Conservation (phyloP, 768 basidiomycete genomes). For the Sarcodon sp. region DNA sequence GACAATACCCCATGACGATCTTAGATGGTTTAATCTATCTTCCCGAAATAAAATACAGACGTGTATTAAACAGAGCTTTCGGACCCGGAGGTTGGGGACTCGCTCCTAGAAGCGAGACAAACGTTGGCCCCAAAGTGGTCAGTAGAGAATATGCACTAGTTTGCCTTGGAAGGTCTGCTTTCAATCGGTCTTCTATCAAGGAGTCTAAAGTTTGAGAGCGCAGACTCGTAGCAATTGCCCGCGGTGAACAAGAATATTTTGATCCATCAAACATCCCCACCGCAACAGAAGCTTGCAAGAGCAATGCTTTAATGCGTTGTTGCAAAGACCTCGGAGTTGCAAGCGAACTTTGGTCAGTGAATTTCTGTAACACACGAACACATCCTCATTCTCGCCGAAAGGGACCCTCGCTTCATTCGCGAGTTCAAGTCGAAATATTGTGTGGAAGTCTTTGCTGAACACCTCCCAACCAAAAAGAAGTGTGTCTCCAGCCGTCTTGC, state of each 20-base stretch:
- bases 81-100: slow-evolving; percentile 97
- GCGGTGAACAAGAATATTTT: slow-evolving; percentile 96
- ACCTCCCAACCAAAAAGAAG: slow-evolving; percentile 84
- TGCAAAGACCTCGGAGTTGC: slow-evolving; percentile 95
- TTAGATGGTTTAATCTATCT: slow-evolving; percentile 89
- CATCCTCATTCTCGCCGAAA: slow-evolving; percentile 15
- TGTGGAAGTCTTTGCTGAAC: slow-evolving; percentile 77
- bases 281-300: slow-evolving; percentile 90
- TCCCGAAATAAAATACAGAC: slow-evolving; percentile 93
- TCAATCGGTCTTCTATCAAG: not conserved
- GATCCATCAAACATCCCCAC: slow-evolving; percentile 85
- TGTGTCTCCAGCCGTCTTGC: slow-evolving; percentile 25
- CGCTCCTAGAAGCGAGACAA: slow-evolving; percentile 85
- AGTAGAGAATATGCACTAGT: slow-evolving; percentile 92
- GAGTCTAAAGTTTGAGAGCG: not conserved
- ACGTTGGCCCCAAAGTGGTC: slow-evolving; percentile 78
- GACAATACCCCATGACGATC: not conserved
- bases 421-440: slow-evolving; percentile 82
- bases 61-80: slow-evolving; percentile 85
- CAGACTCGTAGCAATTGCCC: slow-evolving; percentile 81
- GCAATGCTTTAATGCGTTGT: slow-evolving; percentile 94
- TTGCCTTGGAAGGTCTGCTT: slow-evolving; percentile 75
- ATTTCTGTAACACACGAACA: not conserved
- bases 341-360: slow-evolving; percentile 80
- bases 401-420: slow-evolving; percentile 94